Base-by-base conservation (phyloP, 371 early-diverging fungal genomes). In the Amoeboaphelidium protococcarum region DNA sequence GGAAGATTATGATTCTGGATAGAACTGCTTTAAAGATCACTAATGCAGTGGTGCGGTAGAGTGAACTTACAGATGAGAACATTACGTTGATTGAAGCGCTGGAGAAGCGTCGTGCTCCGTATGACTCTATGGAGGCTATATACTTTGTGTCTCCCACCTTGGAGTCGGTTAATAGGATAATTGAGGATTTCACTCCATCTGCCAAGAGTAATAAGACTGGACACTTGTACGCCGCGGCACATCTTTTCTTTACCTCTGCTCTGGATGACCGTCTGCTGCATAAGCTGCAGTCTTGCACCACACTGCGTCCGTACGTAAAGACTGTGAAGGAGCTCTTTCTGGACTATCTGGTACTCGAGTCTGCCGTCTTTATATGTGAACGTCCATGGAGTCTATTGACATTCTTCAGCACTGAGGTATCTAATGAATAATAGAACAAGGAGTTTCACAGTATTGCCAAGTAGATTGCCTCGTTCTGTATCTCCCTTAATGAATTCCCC, bases 1-100 rank as follows among this genome's bases (percentile, higher is more conserved):
- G 69, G 89, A 89, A 90, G 61, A 67, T 91, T 41, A 73, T 92
- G 13, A 80, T 94, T 13, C 78, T 88, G 2, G 95, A 94, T 59
- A 65, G 71, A 27, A 68, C 72, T 27, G 70, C 92, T 19, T 62
- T 82, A 45, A 77, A 78, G 52, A 76, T 94, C 37, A 62, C 91
- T 19, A 82, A 79, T 52, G 71, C 76, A 13, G 79, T 78, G 4
- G 80, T 85, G 59, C 81, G 82, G 63, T 84, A 82, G 80, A 72
- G 73, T 50, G 87, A 90, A 49, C 77, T 94, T 55, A 66, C 86
- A 23, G 86, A 90, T 54, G 82, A 88, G 58, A 85, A 89, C 52
- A 87, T 94, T 45, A 80, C 80, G 25, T 62, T 52, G 49, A 50
- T 75, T 48, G 76, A 91, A 55, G 75, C 73, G 50, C 67, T 88